These are phyloP conservation scores for Rossbeevera mucosa DNA, from an alignment of 768 basidiomycete species.

Conservation along the genomic window DNA sequence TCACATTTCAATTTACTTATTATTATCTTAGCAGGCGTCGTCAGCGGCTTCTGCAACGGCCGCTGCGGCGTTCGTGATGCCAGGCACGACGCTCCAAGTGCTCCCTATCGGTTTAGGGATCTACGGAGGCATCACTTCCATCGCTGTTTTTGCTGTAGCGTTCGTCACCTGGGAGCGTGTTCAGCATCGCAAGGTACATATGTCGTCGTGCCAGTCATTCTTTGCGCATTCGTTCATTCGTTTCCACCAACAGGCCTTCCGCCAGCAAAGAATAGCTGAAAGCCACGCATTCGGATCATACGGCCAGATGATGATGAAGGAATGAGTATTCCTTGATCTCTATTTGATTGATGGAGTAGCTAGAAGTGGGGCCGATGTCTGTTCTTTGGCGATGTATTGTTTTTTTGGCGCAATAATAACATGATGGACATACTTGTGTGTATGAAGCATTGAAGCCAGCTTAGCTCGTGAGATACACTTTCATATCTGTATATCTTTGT, in stretches of 20 bases:
- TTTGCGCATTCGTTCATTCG: background rate
- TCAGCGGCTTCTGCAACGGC: constrained; percentile 27
- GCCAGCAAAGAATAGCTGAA: constrained; percentile 69
- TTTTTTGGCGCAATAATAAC: background rate
- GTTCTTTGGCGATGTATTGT: constrained; percentile 3
- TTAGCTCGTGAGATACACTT: background rate
- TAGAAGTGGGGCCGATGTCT: no score
- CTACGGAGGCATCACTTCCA: constrained; percentile 80
- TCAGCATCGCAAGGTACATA: constrained; percentile 76
- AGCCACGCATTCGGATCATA: constrained; percentile 57
- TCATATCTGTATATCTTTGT: no score
- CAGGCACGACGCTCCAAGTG: constrained; percentile 70
- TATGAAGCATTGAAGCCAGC: background rate
- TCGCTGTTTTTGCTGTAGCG: constrained; percentile 75
- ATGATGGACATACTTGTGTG: background rate
- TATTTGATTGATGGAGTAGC: no score
- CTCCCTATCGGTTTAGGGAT: constrained; percentile 81
- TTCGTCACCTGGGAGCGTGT: constrained; percentile 86
- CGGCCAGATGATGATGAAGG: constrained; percentile 39
- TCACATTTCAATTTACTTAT: background rate
- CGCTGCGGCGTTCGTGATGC: constrained; percentile 50
- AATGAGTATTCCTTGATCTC: constrained; percentile 9
- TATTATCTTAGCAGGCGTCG: constrained; percentile 13
- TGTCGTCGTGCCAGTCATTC: background rate
- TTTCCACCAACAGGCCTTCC: constrained; percentile 52